Conservation (phyloP, 495 filamentous ascomycete genomes). For the Xylaria flabelliformis region DNA sequence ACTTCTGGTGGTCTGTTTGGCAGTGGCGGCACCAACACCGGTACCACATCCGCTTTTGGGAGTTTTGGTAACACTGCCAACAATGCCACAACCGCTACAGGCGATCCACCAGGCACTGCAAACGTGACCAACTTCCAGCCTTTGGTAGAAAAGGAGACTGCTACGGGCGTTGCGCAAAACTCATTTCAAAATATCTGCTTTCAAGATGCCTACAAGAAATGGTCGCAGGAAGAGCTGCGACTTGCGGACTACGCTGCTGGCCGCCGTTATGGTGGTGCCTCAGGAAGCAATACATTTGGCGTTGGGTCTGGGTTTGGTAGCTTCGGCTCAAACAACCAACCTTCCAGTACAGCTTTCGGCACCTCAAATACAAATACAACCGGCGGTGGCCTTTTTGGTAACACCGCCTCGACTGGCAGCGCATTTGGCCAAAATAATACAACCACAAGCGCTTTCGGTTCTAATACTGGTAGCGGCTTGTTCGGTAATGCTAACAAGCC, state of each 20-base stretch:
- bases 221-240: slow-evolving; percentile 88
- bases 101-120: slow-evolving; percentile 72
- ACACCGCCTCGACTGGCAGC: slow-evolving; percentile 56
- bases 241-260: slow-evolving; percentile 90
- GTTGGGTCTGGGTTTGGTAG: slow-evolving; percentile 63
- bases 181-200: slow-evolving; percentile 89
- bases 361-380: slow-evolving; percentile 44
- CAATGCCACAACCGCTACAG: slow-evolving; percentile 48
- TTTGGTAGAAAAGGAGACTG: slow-evolving; percentile 80
- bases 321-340: slow-evolving; percentile 50
- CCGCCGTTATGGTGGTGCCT: slow-evolving; percentile 77
- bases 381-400: slow-evolving; percentile 55
- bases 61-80: slow-evolving; percentile 45
- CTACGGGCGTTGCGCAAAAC: slow-evolving; percentile 58
- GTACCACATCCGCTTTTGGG: slow-evolving; percentile 53
- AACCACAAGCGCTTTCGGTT: slow-evolving; percentile 51
- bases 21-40: slow-evolving; percentile 33
- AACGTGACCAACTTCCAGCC: slow-evolving; percentile 72
- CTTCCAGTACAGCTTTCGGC: slow-evolving; percentile 51
- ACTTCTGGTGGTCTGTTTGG: slow-evolving; percentile 59
- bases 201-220: slow-evolving; percentile 84
- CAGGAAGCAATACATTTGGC: slow-evolving; percentile 85
- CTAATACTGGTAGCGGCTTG: slow-evolving; percentile 46
- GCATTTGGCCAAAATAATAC: slow-evolving; percentile 55
- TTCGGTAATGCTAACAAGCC: slow-evolving; percentile 54